A percentile compares a stretch with the other conserved stretches of the same genome.
These are phyloP conservation scores for Talaromyces pinophilus DNA, from an alignment of 2,329 filamentous ascomycete species.

Conservation along the genomic window DNA sequence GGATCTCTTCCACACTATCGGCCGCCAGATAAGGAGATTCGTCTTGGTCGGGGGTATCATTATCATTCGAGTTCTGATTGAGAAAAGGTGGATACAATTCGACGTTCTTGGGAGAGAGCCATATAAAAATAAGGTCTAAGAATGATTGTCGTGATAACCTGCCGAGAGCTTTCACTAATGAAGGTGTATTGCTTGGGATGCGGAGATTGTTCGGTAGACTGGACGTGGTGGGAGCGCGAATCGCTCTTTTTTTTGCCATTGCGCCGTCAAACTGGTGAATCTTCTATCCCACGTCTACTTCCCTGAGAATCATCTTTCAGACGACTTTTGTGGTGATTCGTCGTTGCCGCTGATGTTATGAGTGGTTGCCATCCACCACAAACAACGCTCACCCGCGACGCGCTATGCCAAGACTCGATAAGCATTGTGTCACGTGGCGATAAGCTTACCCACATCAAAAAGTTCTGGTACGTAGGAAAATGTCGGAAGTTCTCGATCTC, in stretches of 20 bases:
- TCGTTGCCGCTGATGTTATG: neutral
- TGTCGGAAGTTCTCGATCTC: neutral
- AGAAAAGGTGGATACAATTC: slow-evolving; percentile 63
- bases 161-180: slow-evolving; percentile 66
- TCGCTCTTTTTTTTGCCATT: slow-evolving; percentile 37
- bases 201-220: slow-evolving; percentile 71
- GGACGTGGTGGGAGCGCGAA: slow-evolving; percentile 65
- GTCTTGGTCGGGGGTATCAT: slow-evolving; percentile 54
- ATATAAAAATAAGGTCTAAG: slow-evolving; percentile 70
- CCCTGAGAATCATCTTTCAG: slow-evolving; percentile 1
- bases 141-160: slow-evolving; percentile 72
- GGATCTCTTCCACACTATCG: slow-evolving; percentile 65
- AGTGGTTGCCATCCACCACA: neutral
- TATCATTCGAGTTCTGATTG: slow-evolving; percentile 43
- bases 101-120: slow-evolving; percentile 70
- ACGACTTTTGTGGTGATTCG: neutral
- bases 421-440: slow-evolving; percentile 11
- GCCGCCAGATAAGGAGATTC: slow-evolving; percentile 70
- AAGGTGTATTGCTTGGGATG: slow-evolving; percentile 64
- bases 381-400: slow-evolving; percentile 10
- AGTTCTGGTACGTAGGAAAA: neutral
- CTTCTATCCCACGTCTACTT: neutral
- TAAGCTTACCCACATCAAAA: neutral
- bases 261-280: neutral
- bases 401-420: slow-evolving; percentile 1